Conservation (phyloP, 257 asterid species). For the Solanum sejunctum region DNA sequence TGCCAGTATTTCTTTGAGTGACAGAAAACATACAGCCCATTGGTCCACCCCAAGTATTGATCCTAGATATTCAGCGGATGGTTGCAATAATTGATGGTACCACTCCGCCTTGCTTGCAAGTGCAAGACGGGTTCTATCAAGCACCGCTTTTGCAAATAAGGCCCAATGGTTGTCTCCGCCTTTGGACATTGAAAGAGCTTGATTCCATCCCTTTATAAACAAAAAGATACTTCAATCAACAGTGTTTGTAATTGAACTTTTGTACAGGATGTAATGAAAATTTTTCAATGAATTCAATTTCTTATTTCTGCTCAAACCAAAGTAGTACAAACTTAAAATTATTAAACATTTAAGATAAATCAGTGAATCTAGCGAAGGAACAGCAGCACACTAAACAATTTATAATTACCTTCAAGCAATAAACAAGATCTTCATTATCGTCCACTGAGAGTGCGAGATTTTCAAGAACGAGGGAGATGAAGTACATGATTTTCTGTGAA, state of each 20-base stretch:
- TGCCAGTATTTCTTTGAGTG: neutral
- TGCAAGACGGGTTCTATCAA: slow-evolving; percentile 88
- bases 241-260: neutral
- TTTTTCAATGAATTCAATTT: neutral
- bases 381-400: neutral
- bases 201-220: slow-evolving; percentile 76
- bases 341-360: neutral
- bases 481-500: slow-evolving; percentile 81
- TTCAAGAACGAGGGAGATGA: slow-evolving; percentile 84
- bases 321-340: neutral
- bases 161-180: slow-evolving; percentile 60
- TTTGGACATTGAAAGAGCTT: slow-evolving; percentile 58
- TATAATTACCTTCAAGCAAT: slow-evolving; percentile 71
- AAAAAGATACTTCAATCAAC: slow-evolving; percentile 6
- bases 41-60: slow-evolving; percentile 79
- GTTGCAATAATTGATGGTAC: slow-evolving; percentile 79
- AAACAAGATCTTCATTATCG: slow-evolving; percentile 78
- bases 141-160: slow-evolving; percentile 87
- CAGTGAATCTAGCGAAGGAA: neutral
- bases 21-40: slow-evolving; percentile 59
- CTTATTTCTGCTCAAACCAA: neutral
- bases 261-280: neutral
- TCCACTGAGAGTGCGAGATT: slow-evolving; percentile 81
- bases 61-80: slow-evolving; percentile 95
- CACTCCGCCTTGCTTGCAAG: slow-evolving; percentile 87